Evolutionary conservation across 2,329 filamentous ascomycete species (phyloP).

Genomic region (Diaporthe nobilis): DNA sequence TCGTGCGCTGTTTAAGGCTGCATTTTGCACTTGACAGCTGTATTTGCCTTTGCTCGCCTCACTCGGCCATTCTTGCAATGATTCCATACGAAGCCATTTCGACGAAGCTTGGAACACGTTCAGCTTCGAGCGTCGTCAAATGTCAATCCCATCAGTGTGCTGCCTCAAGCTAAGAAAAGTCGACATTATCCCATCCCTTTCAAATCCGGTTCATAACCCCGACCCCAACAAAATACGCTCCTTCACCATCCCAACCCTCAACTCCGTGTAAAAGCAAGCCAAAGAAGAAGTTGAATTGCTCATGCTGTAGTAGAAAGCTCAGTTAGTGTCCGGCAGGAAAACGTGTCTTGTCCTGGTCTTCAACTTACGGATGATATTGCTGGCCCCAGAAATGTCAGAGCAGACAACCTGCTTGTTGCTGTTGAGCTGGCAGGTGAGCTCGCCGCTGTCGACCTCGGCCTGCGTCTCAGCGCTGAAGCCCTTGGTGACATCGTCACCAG

Average conservation of each 20-base stretch:
- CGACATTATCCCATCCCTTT: not conserved
- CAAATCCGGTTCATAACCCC: not conserved
- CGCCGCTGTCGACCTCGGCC: not conserved
- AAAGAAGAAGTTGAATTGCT: not conserved
- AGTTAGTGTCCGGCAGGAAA: not conserved
- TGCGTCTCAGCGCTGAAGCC: conserved; percentile 3
- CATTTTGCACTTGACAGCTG: too few species aligned
- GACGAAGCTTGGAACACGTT: too few species aligned
- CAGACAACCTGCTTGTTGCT: not conserved
- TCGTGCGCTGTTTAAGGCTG: not conserved
- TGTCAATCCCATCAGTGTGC: not conserved
- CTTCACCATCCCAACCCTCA: not conserved
- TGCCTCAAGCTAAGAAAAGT: not conserved
- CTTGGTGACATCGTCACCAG: not conserved
- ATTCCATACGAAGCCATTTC: not conserved
- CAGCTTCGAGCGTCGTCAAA: too few species aligned
- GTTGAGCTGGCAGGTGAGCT: conserved; percentile 2
- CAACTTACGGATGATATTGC: not conserved
- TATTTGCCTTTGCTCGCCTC: not conserved
- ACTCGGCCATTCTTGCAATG: not conserved
- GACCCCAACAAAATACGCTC: not conserved
- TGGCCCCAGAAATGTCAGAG: not conserved
- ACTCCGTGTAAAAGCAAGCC: not conserved
- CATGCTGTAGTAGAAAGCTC: not conserved
- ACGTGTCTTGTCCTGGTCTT: not conserved